Evolutionary conservation across 495 filamentous ascomycete species (phyloP), one percentile per base, ranked within the genome.

Genomic region (Penicillium angulare): DNA sequence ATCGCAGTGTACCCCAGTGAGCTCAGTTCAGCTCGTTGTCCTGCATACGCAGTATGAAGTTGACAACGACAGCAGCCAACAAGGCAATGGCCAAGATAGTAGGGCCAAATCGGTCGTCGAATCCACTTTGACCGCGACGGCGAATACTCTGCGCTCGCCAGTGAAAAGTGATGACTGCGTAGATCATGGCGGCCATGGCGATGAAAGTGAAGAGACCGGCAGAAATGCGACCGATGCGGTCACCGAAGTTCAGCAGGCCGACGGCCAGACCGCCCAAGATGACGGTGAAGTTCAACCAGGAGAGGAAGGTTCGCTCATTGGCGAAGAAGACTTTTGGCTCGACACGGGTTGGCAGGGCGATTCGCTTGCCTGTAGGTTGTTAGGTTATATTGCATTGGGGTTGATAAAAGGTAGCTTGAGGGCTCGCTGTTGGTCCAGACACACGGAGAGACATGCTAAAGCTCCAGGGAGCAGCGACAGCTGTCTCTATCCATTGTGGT

Each of bases 241-340:
- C 95, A 63, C 93, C 92, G 61, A 99, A 99, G 79, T 99, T 99
- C 54, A 99, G 81, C 52, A 99, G 88, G 45, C 95, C 93, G 49
- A 97, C 86, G 21, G 92, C 92, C 43, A 99, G 83, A 45, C 92
- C 92, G 61, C 93, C 93, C 34, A 99, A 84, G 68, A 99, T 92
- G 63, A 97, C 92, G 64, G 89, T 93, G 80, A 97, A 97, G 78
- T 97, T 97, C 59, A 99, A 87, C 95, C 95, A 99, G 64, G 88
- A 93, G 61, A 99, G 85, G 64, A 97, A 99, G 33, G 93, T 99
- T 44, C 93, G 91, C 77, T 99, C 93, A 77, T 97, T 97, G 69
- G 93, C 93, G 79, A 99, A 99, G 84, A 97, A 99, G 74, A 98
- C 93, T 72, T 99, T 99, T 32, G 93, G 93, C 68, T 99, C 93